Percentiles rank a stretch among this genome's conserved stretches.
phyloP scores from a whole-genome alignment of 2,329 filamentous ascomycete genomes.

The Zymoseptoria pseudotritici region DNA sequence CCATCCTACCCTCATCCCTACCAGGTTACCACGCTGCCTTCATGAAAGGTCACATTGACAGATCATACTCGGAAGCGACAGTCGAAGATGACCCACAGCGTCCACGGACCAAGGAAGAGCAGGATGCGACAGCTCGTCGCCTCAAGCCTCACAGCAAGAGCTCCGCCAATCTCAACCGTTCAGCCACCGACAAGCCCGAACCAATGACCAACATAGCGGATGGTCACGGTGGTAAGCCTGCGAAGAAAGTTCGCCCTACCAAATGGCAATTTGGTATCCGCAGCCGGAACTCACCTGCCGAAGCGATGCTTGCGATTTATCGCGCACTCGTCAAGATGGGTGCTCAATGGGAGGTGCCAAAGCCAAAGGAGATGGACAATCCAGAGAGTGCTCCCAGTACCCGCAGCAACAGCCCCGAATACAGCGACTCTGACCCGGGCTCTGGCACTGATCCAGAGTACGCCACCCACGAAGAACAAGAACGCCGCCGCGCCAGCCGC shows the following conservation, averaged over 20 bases:
- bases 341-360: conserved; percentile 69
- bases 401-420: conserved; percentile 30
- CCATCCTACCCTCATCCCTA: conserved; percentile 83
- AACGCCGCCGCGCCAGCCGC: conserved; percentile 21
- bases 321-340: conserved; percentile 82
- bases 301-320: conserved; percentile 92
- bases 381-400: conserved; percentile 32
- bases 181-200: conserved; percentile 39
- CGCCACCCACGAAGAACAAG: conserved; percentile 30
- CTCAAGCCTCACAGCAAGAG: conserved; percentile 80
- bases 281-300: conserved; percentile 85
- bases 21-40: conserved; percentile 86
- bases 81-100: conserved; percentile 22
- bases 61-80: conserved; percentile 24
- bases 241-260: conserved; percentile 69
- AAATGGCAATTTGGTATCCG: conserved; percentile 98
- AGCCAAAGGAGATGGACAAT: conserved; percentile 21
- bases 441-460: conserved; percentile 33
- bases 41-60: conserved; percentile 58
- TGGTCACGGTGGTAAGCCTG: conserved; percentile 18
- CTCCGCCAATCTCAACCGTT: conserved; percentile 23
- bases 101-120: conserved; percentile 53
- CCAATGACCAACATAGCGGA: conserved; percentile 48
- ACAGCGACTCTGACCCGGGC: conserved; percentile 33
- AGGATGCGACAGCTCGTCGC: conserved; percentile 70